These are phyloP conservation scores for Zygoascus biomembranicola DNA, from an alignment of 805 yeast genomes.

Conservation along the genomic window DNA sequence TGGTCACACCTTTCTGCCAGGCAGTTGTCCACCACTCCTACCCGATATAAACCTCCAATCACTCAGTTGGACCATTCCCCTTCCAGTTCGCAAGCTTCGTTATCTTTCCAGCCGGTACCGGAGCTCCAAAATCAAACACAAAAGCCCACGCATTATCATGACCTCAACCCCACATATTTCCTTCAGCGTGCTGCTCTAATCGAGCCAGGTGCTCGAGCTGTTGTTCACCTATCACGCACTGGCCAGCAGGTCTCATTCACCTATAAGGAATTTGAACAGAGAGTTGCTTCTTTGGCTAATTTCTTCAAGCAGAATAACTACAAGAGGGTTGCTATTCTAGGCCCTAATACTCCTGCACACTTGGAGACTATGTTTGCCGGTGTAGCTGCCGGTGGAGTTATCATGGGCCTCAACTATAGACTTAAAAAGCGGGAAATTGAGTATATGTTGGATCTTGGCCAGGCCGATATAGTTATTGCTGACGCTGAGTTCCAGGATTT, in stretches of 20 bases:
- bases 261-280: constrained; percentile 22
- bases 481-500: constrained; percentile 23
- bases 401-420: constrained; percentile 29
- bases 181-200: constrained; percentile 28
- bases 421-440: constrained; percentile 25
- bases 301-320: constrained; percentile 19
- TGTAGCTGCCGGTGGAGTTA: constrained; percentile 27
- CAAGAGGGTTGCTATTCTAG: constrained; percentile 25
- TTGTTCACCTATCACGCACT: constrained; percentile 23
- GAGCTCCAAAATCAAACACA: neutral
- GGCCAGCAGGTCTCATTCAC: constrained; percentile 16
- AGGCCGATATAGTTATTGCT: constrained; percentile 23
- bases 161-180: constrained; percentile 29
- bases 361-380: constrained; percentile 29
- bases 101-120: neutral
- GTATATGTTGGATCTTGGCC: constrained; percentile 24
- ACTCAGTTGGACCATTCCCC: neutral
- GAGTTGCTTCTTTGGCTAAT: constrained; percentile 26
- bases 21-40: neutral
- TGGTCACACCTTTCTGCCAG: neutral
- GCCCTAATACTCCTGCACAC: constrained; percentile 31
- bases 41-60: neutral
- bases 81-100: neutral
- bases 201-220: constrained; percentile 29
- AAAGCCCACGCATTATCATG: constrained; percentile 19